Evolutionary conservation across 2,329 filamentous ascomycete genomes (phyloP).

Genomic region (Venturia asperata): DNA sequence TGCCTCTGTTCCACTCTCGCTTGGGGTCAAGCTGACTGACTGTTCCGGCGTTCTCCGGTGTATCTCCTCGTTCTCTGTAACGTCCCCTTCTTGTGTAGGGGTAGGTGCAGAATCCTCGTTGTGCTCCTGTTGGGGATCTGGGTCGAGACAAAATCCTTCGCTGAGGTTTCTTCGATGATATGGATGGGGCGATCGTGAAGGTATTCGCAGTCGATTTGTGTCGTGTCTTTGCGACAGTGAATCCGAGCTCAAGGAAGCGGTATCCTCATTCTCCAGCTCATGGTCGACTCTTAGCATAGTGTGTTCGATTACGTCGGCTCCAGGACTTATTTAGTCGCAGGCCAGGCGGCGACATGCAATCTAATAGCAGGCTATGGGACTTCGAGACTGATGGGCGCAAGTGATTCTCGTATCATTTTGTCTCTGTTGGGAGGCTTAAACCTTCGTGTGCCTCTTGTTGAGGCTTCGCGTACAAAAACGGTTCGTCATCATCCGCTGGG

Average conservation of each 20-base stretch:
- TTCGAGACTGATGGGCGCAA: background rate
- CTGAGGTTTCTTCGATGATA: slow-evolving; percentile 11
- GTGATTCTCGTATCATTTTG: slow-evolving; percentile 1
- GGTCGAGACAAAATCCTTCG: background rate
- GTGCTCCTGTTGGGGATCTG: background rate
- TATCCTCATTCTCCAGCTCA: slow-evolving; percentile 11
- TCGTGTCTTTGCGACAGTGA: background rate
- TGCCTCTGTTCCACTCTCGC: slow-evolving; percentile 89
- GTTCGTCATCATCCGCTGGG: background rate
- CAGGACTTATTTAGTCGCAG: background rate
- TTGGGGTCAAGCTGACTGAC: slow-evolving; percentile 38
- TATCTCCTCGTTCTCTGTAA: background rate
- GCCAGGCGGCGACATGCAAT: background rate
- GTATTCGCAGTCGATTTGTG: background rate
- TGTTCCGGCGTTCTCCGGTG: background rate
- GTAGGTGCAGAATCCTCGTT: background rate
- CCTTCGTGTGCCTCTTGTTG: background rate
- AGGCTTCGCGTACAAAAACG: background rate
- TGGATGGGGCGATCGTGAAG: slow-evolving; percentile 17
- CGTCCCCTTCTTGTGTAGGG: background rate
- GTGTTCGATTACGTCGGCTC: background rate
- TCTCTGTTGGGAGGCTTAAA: background rate
- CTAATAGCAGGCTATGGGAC: background rate
- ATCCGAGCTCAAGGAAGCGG: background rate
- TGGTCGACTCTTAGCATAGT: slow-evolving; percentile 2